A percentile compares a stretch with the other conserved stretches of the same genome.
These are phyloP conservation scores for Rhizopus arrhizus DNA, from an alignment of 371 early-diverging fungal genomes.

Conservation along the genomic window DNA sequence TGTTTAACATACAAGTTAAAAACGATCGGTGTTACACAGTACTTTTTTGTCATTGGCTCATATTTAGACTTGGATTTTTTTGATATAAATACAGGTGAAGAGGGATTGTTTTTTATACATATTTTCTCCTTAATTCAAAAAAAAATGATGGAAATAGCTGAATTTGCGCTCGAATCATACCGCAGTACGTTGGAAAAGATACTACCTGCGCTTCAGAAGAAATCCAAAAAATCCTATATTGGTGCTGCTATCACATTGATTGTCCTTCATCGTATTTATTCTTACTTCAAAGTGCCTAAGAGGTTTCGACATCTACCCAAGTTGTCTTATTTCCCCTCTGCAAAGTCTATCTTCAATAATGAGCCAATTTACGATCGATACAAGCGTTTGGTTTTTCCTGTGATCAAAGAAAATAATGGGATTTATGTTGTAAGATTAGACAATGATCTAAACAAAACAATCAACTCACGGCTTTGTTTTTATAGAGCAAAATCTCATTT, in stretches of 20 bases:
- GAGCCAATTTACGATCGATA: not conserved
- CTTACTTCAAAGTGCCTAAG: constrained; percentile 4
- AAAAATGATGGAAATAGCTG: too few relatives aligned
- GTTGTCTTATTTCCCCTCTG: not conserved
- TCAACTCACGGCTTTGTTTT: not conserved
- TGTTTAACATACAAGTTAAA: too few relatives aligned
- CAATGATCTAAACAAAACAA: not conserved
- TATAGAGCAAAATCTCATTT: constrained; percentile 28
- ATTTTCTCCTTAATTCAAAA: too few relatives aligned
- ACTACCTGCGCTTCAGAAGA: not conserved
- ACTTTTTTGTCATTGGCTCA: too few relatives aligned
- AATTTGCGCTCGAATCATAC: too few relatives aligned
- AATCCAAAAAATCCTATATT: not conserved
- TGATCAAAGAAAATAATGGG: not conserved
- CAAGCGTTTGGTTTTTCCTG: not conserved
- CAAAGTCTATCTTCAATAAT: not conserved
- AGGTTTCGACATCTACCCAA: constrained; percentile 3
- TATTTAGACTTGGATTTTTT: too few relatives aligned
- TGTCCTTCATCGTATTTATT: not conserved
- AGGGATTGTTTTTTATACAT: too few relatives aligned
- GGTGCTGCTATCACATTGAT: not conserved
- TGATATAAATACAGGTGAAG: too few relatives aligned
- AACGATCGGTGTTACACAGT: too few relatives aligned
- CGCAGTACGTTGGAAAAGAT: not conserved
- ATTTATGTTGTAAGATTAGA: constrained; percentile 10